These are phyloP conservation scores for Kuraishia ogatae DNA, from an alignment of 805 yeast species.

Conservation along the genomic window DNA sequence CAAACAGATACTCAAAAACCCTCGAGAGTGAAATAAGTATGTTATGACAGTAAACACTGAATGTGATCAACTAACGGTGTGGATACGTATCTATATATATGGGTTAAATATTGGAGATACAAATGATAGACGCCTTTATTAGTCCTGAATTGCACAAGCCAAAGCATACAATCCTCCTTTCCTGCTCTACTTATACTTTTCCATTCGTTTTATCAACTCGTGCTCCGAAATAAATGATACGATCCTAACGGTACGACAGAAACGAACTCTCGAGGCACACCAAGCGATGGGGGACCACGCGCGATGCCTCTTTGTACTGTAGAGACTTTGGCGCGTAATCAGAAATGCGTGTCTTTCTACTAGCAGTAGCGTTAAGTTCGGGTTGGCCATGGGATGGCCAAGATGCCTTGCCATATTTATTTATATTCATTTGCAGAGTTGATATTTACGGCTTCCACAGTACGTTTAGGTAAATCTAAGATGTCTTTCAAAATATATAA, in stretches of 20 bases:
- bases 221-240: background rate
- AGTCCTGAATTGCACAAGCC: background rate
- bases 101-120: background rate
- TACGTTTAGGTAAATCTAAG: too few species aligned
- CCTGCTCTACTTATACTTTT: background rate
- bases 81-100: background rate
- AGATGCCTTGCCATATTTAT: too few species aligned
- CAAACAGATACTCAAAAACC: too few species aligned
- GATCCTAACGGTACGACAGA: background rate
- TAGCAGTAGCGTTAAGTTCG: background rate
- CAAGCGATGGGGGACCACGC: background rate
- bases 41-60: too few species aligned
- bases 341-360: background rate
- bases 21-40: too few species aligned
- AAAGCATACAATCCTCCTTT: background rate
- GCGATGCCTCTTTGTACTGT: background rate
- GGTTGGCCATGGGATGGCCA: too few species aligned
- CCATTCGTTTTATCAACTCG: background rate
- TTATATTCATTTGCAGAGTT: too few species aligned
- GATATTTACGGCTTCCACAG: too few species aligned
- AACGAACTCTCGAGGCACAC: background rate
- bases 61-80: too few species aligned
- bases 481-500: too few species aligned
- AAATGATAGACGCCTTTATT: background rate
- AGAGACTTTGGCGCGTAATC: background rate